Evolutionary conservation across 768 basidiomycete genomes (phyloP), one percentile per base, ranked within the genome.

Genomic region (Pleurotus ostreatus): DNA sequence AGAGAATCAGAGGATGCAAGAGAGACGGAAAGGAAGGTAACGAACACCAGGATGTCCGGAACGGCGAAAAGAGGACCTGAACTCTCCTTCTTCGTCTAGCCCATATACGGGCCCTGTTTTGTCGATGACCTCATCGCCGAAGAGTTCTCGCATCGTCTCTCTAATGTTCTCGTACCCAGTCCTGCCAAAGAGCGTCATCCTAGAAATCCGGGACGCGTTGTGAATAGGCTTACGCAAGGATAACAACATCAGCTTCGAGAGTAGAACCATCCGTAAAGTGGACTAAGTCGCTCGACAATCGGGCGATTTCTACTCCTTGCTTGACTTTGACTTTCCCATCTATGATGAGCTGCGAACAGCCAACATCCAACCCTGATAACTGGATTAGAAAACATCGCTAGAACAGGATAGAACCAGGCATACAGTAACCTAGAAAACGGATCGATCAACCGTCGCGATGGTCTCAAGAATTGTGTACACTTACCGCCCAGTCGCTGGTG

Each of bases 271-370:
- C 72, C 0, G 66, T 67, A 60, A 79, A 76, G 11, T 71, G 54
- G 5, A 78, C 58, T 13, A 66, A 69, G 43, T 66, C 58, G 18
- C 63, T 55, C 5, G 65, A 68, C 62, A 79, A 74, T 9, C 60
- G 59, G 20, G 68, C 66, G 41, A 78, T 69, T 58, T 76, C 73
- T 15, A 69, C 66, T 37, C 81, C 82, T 61, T 78, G 78, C 70
- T 83, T 85, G 57, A 85, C 66, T 61, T 80, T 79, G 67, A 85
- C 78, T 62, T 82, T 76, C 5, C 82, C 82, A 43, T 77, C 70
- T 30, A 73, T 73, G 59, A 85, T 79, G 56, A 78, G 68, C 61
- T 82, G 72, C 30, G 77, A 75, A 41, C 77, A 77, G 23, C 81
- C 83, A 48, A 76, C 74, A 58, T 81, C 79, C 18, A 72, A 39